Conservation (phyloP, 1,139 yeast genomes). For the Pichia sp. region DNA sequence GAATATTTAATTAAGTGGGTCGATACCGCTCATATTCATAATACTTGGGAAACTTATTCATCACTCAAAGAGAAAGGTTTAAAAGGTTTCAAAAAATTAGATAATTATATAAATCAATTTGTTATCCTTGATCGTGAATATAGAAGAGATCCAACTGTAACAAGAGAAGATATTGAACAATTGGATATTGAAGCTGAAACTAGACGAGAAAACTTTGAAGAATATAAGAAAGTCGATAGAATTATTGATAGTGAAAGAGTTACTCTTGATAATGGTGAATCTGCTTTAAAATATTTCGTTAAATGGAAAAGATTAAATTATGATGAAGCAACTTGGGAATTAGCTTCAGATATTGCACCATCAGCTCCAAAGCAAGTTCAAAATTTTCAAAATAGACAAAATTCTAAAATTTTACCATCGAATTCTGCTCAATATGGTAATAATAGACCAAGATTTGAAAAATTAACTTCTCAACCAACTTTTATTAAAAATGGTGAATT, state of each 20-base stretch:
- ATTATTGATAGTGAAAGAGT: conserved; percentile 82
- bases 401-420: conserved; percentile 79
- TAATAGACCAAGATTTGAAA: conserved; percentile 83
- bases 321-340: conserved; percentile 97
- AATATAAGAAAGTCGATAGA: conserved; percentile 81
- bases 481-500: conserved; percentile 88
- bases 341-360: conserved; percentile 77
- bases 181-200: conserved; percentile 89
- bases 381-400: conserved; percentile 71
- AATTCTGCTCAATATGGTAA: conserved; percentile 70
- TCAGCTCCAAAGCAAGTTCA: conserved; percentile 81
- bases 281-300: conserved; percentile 71
- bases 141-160: conserved; percentile 69
- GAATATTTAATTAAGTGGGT: conserved; percentile 80
- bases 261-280: conserved; percentile 51
- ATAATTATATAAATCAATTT: conserved; percentile 78
- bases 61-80: conserved; percentile 39
- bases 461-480: conserved; percentile 76
- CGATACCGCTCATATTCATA: conserved; percentile 83
- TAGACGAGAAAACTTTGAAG: conserved; percentile 73
- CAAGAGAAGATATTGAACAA: conserved; percentile 85
- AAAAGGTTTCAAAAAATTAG: conserved; percentile 80
- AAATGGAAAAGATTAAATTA: conserved; percentile 93
- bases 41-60: conserved; percentile 82
- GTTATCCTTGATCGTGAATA: conserved; percentile 68